Evolutionary conservation across 2,329 filamentous ascomycete genomes (phyloP).

Genomic region (Tolypocladium tropicale): DNA sequence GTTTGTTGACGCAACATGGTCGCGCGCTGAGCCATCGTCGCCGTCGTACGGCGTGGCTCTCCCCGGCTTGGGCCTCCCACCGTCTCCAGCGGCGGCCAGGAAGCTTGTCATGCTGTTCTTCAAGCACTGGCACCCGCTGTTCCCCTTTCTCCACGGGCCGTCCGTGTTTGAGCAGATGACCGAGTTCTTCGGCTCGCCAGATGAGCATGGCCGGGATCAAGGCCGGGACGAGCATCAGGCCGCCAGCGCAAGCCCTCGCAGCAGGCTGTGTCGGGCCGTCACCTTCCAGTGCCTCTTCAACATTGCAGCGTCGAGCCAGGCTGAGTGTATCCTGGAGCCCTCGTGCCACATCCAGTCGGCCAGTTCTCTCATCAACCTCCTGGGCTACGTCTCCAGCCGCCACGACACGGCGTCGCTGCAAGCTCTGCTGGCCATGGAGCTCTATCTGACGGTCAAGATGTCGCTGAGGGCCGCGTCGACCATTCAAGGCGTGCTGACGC

Average conservation of each 20-base stretch:
- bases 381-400: conserved; percentile 26
- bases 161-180: conserved; percentile 32
- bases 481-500: conserved; percentile 33
- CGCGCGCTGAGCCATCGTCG: not conserved
- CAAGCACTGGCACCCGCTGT: conserved; percentile 39
- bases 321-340: conserved; percentile 7
- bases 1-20: not conserved
- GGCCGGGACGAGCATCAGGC: not conserved
- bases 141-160: conserved; percentile 40
- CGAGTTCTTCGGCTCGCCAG: not conserved
- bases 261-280: conserved; percentile 18
- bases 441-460: conserved; percentile 37
- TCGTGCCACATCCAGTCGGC: conserved; percentile 26
- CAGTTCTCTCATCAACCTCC: conserved; percentile 23
- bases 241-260: conserved; percentile 24
- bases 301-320: conserved; percentile 22
- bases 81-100: conserved; percentile 19
- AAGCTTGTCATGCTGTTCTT: conserved; percentile 38
- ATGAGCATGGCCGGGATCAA: not conserved
- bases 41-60: not conserved
- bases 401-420: conserved; percentile 36
- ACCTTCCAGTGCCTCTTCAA: conserved; percentile 42
- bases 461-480: conserved; percentile 37
- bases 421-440: conserved; percentile 34
- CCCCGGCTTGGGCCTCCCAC: not conserved